Evolutionary conservation across 192 early-diverging fungal genomes (phyloP), one percentile per base, ranked within the genome.

Genomic region (Obelidium mucronatum): DNA sequence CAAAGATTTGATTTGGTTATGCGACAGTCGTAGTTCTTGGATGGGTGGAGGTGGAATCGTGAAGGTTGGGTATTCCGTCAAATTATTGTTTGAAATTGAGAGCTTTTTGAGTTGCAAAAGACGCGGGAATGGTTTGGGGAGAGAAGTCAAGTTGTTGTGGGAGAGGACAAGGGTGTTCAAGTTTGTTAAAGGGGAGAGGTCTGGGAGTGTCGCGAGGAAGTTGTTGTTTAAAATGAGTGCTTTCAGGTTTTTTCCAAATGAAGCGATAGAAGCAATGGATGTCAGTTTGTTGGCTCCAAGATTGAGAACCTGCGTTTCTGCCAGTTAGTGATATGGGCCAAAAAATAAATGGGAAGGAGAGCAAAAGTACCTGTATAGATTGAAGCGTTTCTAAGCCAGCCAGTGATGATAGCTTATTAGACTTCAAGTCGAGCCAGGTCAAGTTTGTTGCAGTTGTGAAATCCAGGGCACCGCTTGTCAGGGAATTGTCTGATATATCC

Each of bases 161-260:
- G 93, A 94, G 26, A 95, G 79, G 15, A 95, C 93, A 37, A 72
- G 69, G 1, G 69, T 72, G 56, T 72, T 72, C 31, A 72, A 35
- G 69, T 72, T 72, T 8, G 36, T 36, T 51, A 75, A 67, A 1
- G 67, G 40, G 54, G 63, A 37, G 11, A 72, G 42, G 36, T 55
- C 40, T 11, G 65, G 67, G n/a, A 77, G 39, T 22, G 40, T 56
- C 22, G 76, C 42, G 39, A 77, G 37, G 33, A 81, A 76, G 83
- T 96, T 96, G 79, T 95, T 83, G 71, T 91, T 92, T 26, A 95
- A 82, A 39, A 96, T 91, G 15, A 96, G 74, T 2, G 94, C 94
- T 61, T 93, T 93, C 28, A 96, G 82, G 33, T 85, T 69, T n/a
- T 73, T 85, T 28, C 89, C 84, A 15, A 82, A 86, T 17, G 81